phyloP scores from a whole-genome alignment of 371 early-diverging fungal genomes.

The Cokeromyces recurvatus region DNA sequence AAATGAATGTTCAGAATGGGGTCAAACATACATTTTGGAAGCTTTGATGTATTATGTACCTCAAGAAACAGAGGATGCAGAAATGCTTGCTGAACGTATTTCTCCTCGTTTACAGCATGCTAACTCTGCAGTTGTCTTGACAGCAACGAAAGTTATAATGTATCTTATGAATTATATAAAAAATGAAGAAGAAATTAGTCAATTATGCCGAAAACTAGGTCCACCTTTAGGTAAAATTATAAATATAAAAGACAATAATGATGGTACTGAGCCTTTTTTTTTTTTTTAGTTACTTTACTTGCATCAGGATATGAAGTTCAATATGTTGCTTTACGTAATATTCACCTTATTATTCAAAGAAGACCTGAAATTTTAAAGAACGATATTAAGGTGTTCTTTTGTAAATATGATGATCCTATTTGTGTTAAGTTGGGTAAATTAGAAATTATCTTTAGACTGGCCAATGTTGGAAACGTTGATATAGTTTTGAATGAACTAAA shows the following conservation, averaged over 20 bases:
- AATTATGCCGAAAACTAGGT: conserved; percentile 76
- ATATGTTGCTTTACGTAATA: conserved; percentile 91
- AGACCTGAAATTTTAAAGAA: conserved; percentile 77
- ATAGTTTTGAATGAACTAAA: conserved; percentile 85
- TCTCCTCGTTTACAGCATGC: conserved; percentile 94
- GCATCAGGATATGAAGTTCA: conserved; percentile 90
- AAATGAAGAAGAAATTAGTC: conserved; percentile 64
- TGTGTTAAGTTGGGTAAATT: conserved; percentile 95
- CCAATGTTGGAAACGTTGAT: conserved; percentile 75
- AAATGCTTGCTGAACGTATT: conserved; percentile 87
- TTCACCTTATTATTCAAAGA: conserved; percentile 80
- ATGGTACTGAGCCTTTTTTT: background rate
- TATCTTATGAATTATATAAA: conserved; percentile 88
- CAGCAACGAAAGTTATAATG: conserved; percentile 84
- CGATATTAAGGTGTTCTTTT: conserved; percentile 91
- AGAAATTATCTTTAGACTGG: conserved; percentile 82
- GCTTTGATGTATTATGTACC: conserved; percentile 85
- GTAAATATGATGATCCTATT: conserved; percentile 95
- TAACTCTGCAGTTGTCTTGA: conserved; percentile 93
- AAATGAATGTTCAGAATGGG: conserved; percentile 97
- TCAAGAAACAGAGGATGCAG: conserved; percentile 82
- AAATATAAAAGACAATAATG: background rate
- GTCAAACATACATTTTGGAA: conserved; percentile 87
- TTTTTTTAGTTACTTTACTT: conserved; percentile 71
- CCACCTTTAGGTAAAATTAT: conserved; percentile 80